Base-by-base conservation (phyloP, 1,284 basidiomycete genomes). In the Boletellus deceptivus region DNA sequence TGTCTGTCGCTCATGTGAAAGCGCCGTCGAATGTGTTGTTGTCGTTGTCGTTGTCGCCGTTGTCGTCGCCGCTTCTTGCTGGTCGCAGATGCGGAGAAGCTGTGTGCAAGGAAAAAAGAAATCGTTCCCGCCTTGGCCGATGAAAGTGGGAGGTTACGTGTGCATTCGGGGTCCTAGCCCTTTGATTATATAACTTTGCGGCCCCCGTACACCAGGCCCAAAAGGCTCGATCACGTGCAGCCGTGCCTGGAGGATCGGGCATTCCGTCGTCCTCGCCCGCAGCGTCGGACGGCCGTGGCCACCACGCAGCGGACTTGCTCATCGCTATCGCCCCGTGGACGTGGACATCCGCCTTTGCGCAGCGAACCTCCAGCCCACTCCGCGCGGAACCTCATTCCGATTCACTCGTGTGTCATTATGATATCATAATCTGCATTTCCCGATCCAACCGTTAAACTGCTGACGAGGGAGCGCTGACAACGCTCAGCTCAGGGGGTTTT, bases 1-100 rank as follows among this genome's bases (percentile, higher is more conserved):
- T 14, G 16, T 9, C 36, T 49, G 49, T 65, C 64, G 55, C 38
- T 55, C 64, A 68, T 65, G 41, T 54, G 48, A 18, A 53, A 49
- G 54, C 25, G 48, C 57, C 55, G 54, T 55, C 11, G 16, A 22
- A 5, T 43, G 35, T 48, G 16, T 52, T 27, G 42, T 46, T 24
- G 25, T 55, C 7, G 48, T 55, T 29, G 54, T 54, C 43, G 16
- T 52, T 27, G 42, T 46, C 29, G 25, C 53, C 7, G 48, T 55
- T 29, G 54, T 54, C 43, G 55, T 31, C 35, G 33, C 11, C 27
- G 27, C 37, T 6, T 44, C 43, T 55, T 35, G 25, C 17, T 31
- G 27, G 27, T 43, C 27, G 29, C 13, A 20, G 17, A 22, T 25
- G 33, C 18, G 16, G 22, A 17, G 33, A n/a, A 20, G 46, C 43